These are phyloP conservation scores for Auricularia heimuer DNA, from an alignment of 768 basidiomycete species.

Conservation along the genomic window DNA sequence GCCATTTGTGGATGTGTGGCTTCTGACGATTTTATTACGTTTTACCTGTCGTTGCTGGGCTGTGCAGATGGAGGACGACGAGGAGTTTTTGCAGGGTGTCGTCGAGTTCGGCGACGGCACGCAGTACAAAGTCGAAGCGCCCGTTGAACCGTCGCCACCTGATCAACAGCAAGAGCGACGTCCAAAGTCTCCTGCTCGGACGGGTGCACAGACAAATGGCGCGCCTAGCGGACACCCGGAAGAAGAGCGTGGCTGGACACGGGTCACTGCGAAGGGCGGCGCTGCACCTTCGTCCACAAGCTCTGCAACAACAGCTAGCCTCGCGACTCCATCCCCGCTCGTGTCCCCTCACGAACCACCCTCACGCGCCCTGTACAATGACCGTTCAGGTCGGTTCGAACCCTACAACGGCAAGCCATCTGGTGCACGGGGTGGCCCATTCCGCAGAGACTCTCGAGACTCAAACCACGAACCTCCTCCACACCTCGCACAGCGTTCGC, in stretches of 20 bases:
- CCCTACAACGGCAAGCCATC: conserved; percentile 40
- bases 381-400: conserved; percentile 82
- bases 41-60: background rate
- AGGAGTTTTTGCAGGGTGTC: conserved; percentile 78
- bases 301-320: conserved; percentile 30
- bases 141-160: conserved; percentile 13
- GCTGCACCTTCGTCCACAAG: conserved; percentile 25
- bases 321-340: conserved; percentile 22
- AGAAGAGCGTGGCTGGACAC: background rate
- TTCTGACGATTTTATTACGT: background rate
- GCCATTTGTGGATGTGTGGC: background rate
- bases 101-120: conserved; percentile 95
- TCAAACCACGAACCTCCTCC: background rate
- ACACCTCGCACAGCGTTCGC: background rate
- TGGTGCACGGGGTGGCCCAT: background rate
- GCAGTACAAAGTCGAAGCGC: conserved; percentile 71
- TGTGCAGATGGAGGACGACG: conserved; percentile 78
- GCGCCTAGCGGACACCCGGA: conserved; percentile 9
- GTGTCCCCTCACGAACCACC: conserved; percentile 25
- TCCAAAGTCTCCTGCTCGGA: conserved; percentile 11
- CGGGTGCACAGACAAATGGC: conserved; percentile 7
- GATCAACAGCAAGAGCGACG: background rate
- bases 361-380: conserved; percentile 87
- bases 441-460: background rate
- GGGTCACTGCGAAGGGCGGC: background rate